Percentiles rank a stretch among this genome's conserved stretches.
These are phyloP conservation scores for Trametes coccinea DNA, from an alignment of 768 basidiomycete species.

Conservation along the genomic window DNA sequence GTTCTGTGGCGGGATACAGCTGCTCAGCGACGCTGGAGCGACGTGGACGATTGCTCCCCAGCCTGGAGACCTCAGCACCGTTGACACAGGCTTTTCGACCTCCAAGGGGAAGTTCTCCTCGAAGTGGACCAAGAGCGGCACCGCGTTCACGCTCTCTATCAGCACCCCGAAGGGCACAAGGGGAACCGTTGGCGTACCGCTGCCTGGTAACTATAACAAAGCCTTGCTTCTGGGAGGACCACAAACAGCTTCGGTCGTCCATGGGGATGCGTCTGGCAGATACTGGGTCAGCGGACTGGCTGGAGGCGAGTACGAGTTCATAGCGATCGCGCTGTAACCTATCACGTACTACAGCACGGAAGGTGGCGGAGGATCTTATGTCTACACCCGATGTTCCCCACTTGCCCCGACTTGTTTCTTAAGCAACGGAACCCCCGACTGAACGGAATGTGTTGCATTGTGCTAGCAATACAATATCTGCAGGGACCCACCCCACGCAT, in stretches of 20 bases:
- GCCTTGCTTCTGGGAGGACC: not conserved
- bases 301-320: slow-evolving; percentile 12
- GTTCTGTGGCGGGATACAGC: slow-evolving; percentile 18
- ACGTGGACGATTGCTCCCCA: slow-evolving; percentile 19
- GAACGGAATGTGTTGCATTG: slow-evolving; percentile 21
- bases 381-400: no score
- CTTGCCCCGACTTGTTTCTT: not conserved
- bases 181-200: slow-evolving; percentile 13
- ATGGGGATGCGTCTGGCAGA: slow-evolving; percentile 9
- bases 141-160: slow-evolving; percentile 11
- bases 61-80: slow-evolving; percentile 11
- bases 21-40: slow-evolving; percentile 16
- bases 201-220: slow-evolving; percentile 3
- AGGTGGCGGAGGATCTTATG: no score
- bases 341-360: no score
- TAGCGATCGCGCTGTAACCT: not conserved
- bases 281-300: slow-evolving; percentile 8
- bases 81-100: slow-evolving; percentile 20
- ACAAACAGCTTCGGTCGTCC: not conserved
- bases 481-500: slow-evolving; percentile 12
- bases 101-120: slow-evolving; percentile 16
- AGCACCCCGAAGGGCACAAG: slow-evolving; percentile 11
- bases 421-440: not conserved
- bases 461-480: slow-evolving; percentile 25
- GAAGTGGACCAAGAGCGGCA: slow-evolving; percentile 2